Percentiles rank a stretch among this genome's conserved stretches.
Conservation (phyloP, 495 filamentous ascomycete genomes). For the Penicillium subrubescens region DNA sequence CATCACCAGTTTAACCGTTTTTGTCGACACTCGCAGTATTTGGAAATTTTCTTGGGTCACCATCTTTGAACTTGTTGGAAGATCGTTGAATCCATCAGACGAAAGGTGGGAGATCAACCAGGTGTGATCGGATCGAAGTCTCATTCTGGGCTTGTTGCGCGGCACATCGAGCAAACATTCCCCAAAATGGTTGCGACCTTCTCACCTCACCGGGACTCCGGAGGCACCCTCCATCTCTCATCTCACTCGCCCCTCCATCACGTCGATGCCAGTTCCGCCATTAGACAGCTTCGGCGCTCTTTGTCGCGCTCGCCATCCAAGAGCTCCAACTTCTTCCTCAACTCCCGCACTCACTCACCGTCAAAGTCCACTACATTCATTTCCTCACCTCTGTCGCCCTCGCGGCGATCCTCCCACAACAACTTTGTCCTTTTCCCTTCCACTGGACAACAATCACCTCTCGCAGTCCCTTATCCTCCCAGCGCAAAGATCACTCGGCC, state of each 20-base stretch:
- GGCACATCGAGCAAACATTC: constrained; percentile 25
- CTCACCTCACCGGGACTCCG: constrained; percentile 62
- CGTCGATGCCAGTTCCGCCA: constrained; percentile 74
- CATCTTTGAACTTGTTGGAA: background rate
- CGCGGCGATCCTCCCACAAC: constrained; percentile 44
- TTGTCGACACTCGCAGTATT: background rate
- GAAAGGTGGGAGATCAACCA: constrained; percentile 2
- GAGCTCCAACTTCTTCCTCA: constrained; percentile 64
- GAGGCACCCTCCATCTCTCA: constrained; percentile 77
- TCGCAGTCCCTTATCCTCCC: constrained; percentile 55
- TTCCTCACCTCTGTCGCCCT: constrained; percentile 55
- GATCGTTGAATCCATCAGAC: background rate
- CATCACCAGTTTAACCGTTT: background rate
- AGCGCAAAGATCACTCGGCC: constrained; percentile 53
- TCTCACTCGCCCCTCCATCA: constrained; percentile 81
- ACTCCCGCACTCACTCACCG: constrained; percentile 57
- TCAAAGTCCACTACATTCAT: constrained; percentile 47
- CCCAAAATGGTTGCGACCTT: constrained; percentile 53
- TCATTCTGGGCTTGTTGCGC: constrained; percentile 26
- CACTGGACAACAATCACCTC: constrained; percentile 50
- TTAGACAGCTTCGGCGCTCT: constrained; percentile 78
- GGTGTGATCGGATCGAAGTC: constrained; percentile 10
- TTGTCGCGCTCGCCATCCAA: constrained; percentile 87
- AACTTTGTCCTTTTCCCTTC: constrained; percentile 53
- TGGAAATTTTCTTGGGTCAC: background rate